These are phyloP conservation scores for Triticum monococcum DNA, from an alignment of 176 grass and related monocot species.

Conservation along the genomic window DNA sequence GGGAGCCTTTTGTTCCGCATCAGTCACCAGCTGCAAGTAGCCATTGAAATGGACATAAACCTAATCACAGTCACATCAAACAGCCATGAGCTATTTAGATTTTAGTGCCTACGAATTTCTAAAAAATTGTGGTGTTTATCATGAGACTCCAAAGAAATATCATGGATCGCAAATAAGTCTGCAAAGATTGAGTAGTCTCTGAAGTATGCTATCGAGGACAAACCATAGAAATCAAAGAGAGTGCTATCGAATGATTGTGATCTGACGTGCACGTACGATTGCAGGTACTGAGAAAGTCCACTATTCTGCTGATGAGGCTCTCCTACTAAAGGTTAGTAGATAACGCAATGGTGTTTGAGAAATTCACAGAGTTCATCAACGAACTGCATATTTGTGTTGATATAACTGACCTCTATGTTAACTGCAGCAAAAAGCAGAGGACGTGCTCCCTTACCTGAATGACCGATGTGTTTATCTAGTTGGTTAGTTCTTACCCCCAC, in stretches of 20 bases:
- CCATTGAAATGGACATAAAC: slow-evolving; percentile 24
- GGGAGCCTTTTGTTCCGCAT: background rate
- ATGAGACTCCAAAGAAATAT: too few relatives aligned
- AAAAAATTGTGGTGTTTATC: too few relatives aligned
- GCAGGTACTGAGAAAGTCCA: slow-evolving; percentile 57
- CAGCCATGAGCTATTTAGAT: background rate
- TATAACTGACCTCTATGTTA: slow-evolving; percentile 17
- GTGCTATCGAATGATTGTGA: background rate
- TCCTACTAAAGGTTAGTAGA: slow-evolving; percentile 68
- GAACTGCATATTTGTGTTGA: background rate
- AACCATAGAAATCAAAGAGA: background rate
- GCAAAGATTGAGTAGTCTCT: background rate
- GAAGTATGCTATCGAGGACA: background rate
- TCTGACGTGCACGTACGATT: background rate
- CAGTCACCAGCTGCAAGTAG: background rate
- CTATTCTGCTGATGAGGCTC: slow-evolving; percentile 71
- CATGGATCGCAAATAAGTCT: too few relatives aligned
- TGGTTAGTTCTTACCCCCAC: slow-evolving; percentile 50
- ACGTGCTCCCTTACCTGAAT: slow-evolving; percentile 74
- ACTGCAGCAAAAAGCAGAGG: slow-evolving; percentile 80
- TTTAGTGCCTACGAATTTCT: background rate
- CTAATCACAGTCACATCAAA: background rate
- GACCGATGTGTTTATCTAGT: slow-evolving; percentile 81
- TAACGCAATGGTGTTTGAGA: background rate
- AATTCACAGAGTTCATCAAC: background rate